These are phyloP conservation scores for Ophiorrhiza pumila DNA, from an alignment of 257 asterid species.

Conservation along the genomic window DNA sequence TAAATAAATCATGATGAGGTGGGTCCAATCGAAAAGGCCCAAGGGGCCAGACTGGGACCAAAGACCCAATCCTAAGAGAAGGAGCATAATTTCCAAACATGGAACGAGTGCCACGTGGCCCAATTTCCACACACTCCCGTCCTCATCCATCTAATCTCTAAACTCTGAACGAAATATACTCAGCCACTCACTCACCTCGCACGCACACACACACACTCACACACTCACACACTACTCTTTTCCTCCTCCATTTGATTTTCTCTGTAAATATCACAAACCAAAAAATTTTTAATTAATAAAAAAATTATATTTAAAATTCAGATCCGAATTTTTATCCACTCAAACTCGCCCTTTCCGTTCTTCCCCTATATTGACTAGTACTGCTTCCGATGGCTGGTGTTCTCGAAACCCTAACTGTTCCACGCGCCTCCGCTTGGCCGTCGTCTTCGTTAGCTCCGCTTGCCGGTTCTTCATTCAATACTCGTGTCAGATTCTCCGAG, in stretches of 20 bases:
- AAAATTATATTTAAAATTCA: neutral
- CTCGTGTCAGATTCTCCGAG: constrained; percentile 48
- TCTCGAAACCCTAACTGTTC: constrained; percentile 61
- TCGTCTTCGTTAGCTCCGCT: constrained; percentile 46
- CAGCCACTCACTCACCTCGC: constrained; percentile 27
- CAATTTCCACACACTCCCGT: constrained; percentile 7
- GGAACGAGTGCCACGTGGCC: constrained; percentile 12
- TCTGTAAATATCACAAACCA: neutral
- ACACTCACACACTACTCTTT: constrained; percentile 17
- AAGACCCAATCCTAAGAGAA: no score
- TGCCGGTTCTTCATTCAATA: constrained; percentile 32
- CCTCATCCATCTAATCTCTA: constrained; percentile 22
- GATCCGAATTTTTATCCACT: constrained; percentile 27
- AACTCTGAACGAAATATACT: constrained; percentile 21
- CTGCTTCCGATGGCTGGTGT: constrained; percentile 52
- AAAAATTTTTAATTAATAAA: neutral
- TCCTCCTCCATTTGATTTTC: constrained; percentile 1
- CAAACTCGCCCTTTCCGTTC: neutral
- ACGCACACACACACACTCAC: constrained; percentile 22
- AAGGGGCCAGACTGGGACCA: no score
- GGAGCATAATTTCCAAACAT: neutral
- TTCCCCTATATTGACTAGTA: neutral
- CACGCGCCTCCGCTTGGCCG: constrained; percentile 61
- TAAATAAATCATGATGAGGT: neutral
- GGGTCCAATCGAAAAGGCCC: no score